phyloP scores from a whole-genome alignment of 2,329 filamentous ascomycete genomes.

The Fusarium hostae region DNA sequence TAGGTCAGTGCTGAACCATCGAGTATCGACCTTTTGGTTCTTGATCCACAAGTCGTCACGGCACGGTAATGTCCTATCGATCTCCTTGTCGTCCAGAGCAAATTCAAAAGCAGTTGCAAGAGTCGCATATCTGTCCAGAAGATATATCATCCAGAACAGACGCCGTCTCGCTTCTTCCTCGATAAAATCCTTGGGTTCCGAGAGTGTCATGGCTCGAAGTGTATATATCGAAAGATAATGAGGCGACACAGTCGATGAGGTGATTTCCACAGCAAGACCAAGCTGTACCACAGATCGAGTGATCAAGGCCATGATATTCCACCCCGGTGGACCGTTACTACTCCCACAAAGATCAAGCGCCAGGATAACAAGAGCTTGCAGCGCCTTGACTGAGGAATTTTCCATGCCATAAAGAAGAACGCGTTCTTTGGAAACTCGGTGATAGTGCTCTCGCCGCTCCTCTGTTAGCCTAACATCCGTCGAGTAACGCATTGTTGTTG shows the following conservation, averaged over 20 bases:
- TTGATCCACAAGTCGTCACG: constrained; percentile 87
- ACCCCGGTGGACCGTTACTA: constrained; percentile 89
- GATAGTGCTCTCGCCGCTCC: constrained; percentile 78
- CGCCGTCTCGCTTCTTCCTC: constrained; percentile 88
- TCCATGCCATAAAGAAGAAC: constrained; percentile 90
- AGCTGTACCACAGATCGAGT: constrained; percentile 89
- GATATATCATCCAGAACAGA: constrained; percentile 94
- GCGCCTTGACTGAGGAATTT: constrained; percentile 86
- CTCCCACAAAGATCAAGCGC: constrained; percentile 86
- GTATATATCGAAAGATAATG: constrained; percentile 90
- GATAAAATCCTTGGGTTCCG: constrained; percentile 85
- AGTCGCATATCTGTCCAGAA: constrained; percentile 90
- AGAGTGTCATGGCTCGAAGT: constrained; percentile 83
- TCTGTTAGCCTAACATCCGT: constrained; percentile 79
- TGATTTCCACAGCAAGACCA: constrained; percentile 84
- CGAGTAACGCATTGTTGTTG: constrained; percentile 86
- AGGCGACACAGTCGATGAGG: constrained; percentile 81
- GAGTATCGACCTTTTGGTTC: constrained; percentile 85
- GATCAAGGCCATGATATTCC: constrained; percentile 91
- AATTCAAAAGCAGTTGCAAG: constrained; percentile 94
- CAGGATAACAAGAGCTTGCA: constrained; percentile 88
- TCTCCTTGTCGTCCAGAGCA: constrained; percentile 87
- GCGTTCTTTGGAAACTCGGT: constrained; percentile 83
- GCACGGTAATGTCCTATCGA: constrained; percentile 87
- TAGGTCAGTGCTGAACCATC: constrained; percentile 76